Evolutionary conservation across 805 yeast species (phyloP).

Genomic region (Hanseniaspora nectarophila): DNA sequence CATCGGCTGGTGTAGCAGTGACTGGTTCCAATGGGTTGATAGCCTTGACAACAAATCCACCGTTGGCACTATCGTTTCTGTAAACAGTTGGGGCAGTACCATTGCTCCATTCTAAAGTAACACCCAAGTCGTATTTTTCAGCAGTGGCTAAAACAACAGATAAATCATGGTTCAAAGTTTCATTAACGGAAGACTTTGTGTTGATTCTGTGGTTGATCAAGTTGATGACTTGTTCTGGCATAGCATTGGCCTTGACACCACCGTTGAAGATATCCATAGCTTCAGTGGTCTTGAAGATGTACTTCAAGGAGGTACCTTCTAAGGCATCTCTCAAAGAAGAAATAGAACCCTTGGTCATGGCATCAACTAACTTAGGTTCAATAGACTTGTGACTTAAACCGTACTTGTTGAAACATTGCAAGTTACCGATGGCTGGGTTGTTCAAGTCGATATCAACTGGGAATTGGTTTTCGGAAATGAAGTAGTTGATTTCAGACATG

Average conservation of each 20-base stretch:
- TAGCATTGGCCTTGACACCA: constrained; percentile 56
- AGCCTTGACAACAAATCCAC: constrained; percentile 24
- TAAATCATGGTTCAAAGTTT: constrained; percentile 29
- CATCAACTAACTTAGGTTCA: constrained; percentile 23
- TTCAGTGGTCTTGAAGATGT: constrained; percentile 42
- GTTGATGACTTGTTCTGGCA: constrained; percentile 46
- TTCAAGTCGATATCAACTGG: constrained; percentile 33
- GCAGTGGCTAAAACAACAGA: constrained; percentile 15
- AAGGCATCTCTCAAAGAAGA: constrained; percentile 25
- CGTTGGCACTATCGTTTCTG: constrained; percentile 14
- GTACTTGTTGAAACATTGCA: constrained; percentile 38
- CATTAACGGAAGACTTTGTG: constrained; percentile 36
- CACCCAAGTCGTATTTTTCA: constrained; percentile 16
- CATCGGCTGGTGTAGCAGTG: constrained; percentile 38
- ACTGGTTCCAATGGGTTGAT: constrained; percentile 36
- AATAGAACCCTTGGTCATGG: constrained; percentile 31
- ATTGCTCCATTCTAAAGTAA: constrained; percentile 14
- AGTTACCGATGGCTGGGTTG: constrained; percentile 44
- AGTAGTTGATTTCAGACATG: constrained; percentile 40
- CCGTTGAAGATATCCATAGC: constrained; percentile 51
- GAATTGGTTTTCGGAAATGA: constrained; percentile 46
- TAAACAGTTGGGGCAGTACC: constrained; percentile 14
- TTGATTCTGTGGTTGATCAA: constrained; percentile 48
- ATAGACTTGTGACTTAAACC: constrained; percentile 13
- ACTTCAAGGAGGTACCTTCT: constrained; percentile 13